Base-by-base conservation (phyloP, 2,329 filamentous ascomycete species). In the Xylariaceae sp. region DNA sequence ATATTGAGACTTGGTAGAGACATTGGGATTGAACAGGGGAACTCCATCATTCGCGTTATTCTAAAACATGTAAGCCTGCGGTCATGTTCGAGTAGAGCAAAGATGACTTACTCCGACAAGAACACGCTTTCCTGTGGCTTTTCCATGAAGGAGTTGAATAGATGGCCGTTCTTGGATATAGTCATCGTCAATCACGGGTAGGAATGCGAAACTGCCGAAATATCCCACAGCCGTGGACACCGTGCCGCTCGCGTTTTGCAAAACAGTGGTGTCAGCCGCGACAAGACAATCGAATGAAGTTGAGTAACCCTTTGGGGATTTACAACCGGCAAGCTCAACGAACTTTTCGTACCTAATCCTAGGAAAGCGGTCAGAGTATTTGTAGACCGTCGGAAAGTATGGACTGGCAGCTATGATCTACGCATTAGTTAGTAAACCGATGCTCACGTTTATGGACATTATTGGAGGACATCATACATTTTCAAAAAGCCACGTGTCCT, bases 31-130 rank as follows among this genome's bases (percentile, higher is more conserved):
- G 9, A 64, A 65, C 33, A 71, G 60, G n/a, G 55, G 54, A 14
- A 61, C 62, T 3, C 66, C 67, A 39, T 71, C 69, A 45, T 68
- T 63, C 18, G 66, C 67, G 42, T 69, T 70, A 44, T 68, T 70
- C 66, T 70, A 42, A 42, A 28, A 41, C 12, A 14, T 33, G 31
- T 56, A 10, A 59, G 45, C 38, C 43, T 7, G 19, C 31, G 28
- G 4, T 7, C 18, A 16, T 6, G 36, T 40, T 46, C 45, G 14
- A 48, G 41, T 43, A 22, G 18, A 31, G 14, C 10, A 10, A 38
- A 14, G 14, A 12, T 41, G 9, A 54, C 60, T 58, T 51, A 64
- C 63, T 17, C 63, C 62, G 36, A 63, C 57, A 16, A 64, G 60
- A 38, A 63, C 50, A 11, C 60, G 58, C 43, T 63, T 64, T 1